Evolutionary conservation across 2,329 filamentous ascomycete genomes (phyloP).

Genomic region (Fusarium pseudograminearum): DNA sequence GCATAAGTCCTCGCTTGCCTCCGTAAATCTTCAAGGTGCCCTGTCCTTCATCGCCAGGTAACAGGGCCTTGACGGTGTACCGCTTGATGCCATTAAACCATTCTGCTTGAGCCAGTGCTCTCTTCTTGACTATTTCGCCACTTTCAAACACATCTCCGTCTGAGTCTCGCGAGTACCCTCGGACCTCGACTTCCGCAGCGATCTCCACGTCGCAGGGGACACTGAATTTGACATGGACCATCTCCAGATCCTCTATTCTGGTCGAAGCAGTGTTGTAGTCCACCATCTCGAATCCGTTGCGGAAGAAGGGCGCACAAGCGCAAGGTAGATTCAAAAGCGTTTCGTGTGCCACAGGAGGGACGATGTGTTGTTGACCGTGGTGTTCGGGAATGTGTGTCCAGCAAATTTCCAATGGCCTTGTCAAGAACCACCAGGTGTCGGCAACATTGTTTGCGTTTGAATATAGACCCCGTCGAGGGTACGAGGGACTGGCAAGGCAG

Average conservation of each 20-base stretch:
- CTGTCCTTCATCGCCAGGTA: slow-evolving; percentile 91
- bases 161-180: slow-evolving; percentile 80
- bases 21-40: slow-evolving; percentile 92
- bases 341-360: slow-evolving; percentile 87
- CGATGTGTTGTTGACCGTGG: slow-evolving; percentile 91
- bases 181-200: slow-evolving; percentile 90
- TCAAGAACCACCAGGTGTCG: slow-evolving; percentile 94
- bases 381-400: slow-evolving; percentile 95
- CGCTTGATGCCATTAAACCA: slow-evolving; percentile 90
- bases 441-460: slow-evolving; percentile 79
- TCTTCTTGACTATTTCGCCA: slow-evolving; percentile 86
- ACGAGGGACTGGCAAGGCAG: slow-evolving; percentile 89
- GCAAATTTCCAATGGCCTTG: slow-evolving; percentile 87
- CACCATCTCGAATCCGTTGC: slow-evolving; percentile 80
- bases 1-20: slow-evolving; percentile 94
- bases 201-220: slow-evolving; percentile 93
- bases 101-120: slow-evolving; percentile 89
- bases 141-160: slow-evolving; percentile 96
- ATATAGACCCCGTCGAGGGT: slow-evolving; percentile 82
- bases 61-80: slow-evolving; percentile 91
- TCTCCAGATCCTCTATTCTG: slow-evolving; percentile 90
- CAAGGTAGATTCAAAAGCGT: slow-evolving; percentile 87
- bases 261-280: slow-evolving; percentile 92
- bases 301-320: slow-evolving; percentile 89
- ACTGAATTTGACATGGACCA: slow-evolving; percentile 88